Evolutionary conservation across 805 yeast species (phyloP).

Genomic region (Saccharomycopsis babjevae): DNA sequence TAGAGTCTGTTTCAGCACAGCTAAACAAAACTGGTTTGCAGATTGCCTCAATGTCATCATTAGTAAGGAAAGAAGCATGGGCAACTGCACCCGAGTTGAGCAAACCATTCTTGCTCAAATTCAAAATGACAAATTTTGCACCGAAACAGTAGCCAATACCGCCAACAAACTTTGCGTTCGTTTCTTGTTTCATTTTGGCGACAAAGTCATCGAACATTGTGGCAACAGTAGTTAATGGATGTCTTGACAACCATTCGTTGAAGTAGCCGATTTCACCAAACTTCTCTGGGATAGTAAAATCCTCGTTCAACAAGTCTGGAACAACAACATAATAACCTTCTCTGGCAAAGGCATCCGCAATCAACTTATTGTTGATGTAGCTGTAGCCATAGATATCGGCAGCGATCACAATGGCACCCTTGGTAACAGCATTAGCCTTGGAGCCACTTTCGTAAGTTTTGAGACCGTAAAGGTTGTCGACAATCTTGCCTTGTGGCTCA

Average conservation of each 20-base stretch:
- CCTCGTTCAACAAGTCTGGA: constrained; percentile 66
- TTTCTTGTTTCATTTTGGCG: constrained; percentile 32
- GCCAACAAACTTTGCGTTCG: constrained; percentile 32
- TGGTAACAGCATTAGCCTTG: constrained; percentile 25
- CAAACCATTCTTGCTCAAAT: constrained; percentile 26
- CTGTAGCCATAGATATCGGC: constrained; percentile 64
- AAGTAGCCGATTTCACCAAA: constrained; percentile 15
- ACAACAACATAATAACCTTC: constrained; percentile 55
- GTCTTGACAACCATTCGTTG: constrained; percentile 44
- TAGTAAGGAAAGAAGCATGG: constrained; percentile 69
- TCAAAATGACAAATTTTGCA: constrained; percentile 49
- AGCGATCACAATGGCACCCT: constrained; percentile 42
- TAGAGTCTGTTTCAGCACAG: constrained; percentile 61
- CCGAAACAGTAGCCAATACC: constrained; percentile 81
- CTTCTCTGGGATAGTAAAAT: constrained; percentile 31
- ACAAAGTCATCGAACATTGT: constrained; percentile 43
- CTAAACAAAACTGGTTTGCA: constrained; percentile 57
- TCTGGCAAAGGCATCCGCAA: constrained; percentile 57
- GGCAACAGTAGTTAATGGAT: constrained; percentile 37
- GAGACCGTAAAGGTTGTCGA: constrained; percentile 7
- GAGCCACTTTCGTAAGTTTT: constrained; percentile 30
- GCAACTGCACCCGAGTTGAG: constrained; percentile 63
- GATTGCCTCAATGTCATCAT: constrained; percentile 54
- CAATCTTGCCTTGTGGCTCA: constrained; percentile 5
- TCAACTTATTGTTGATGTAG: constrained; percentile 45